A percentile compares a stretch with the other conserved stretches of the same genome.
Evolutionary conservation across 139 green algal species (phyloP).

Genomic region (Medakamo hakoo): DNA sequence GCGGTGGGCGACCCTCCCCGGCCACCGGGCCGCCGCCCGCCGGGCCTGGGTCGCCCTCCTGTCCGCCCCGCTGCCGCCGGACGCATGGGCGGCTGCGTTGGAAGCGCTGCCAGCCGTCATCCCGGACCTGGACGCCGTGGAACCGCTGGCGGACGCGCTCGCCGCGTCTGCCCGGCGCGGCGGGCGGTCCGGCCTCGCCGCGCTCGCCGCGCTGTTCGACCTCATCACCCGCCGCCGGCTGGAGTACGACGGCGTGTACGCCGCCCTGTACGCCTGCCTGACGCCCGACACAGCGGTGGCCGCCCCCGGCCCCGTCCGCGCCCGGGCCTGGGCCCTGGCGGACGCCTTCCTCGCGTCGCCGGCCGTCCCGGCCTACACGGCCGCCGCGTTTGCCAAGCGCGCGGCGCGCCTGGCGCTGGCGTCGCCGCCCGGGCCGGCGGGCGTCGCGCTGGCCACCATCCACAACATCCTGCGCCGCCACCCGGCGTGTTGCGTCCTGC

Average conservation of each 20-base stretch:
- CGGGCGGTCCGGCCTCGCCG: constrained; percentile 73
- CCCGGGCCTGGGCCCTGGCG: constrained; percentile 21
- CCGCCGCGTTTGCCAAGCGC: constrained; percentile 84
- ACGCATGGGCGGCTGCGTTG: constrained; percentile 25
- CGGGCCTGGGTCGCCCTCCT: not conserved
- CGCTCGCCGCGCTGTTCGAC: constrained; percentile 80
- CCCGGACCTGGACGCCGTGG: constrained; percentile 50
- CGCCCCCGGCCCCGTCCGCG: not conserved
- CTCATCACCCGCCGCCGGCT: constrained; percentile 80
- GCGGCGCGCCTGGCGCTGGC: constrained; percentile 63
- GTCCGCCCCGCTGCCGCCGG: constrained; percentile 14
- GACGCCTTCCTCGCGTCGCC: constrained; percentile 80
- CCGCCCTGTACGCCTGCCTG: constrained; percentile 58
- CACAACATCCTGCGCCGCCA: constrained; percentile 93
- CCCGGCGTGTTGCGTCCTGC: constrained; percentile 59
- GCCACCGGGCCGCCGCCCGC: constrained; percentile 17
- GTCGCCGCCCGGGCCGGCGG: constrained; percentile 27
- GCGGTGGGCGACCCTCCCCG: constrained; percentile 36
- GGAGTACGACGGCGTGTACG: constrained; percentile 82
- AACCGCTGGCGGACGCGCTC: constrained; percentile 81
- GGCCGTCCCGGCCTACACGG: constrained; percentile 86
- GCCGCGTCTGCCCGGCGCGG: constrained; percentile 39
- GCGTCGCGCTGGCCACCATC: constrained; percentile 68
- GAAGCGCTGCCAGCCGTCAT: constrained; percentile 31
- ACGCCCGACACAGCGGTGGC: constrained; percentile 18